Conservation (phyloP, 2,329 filamentous ascomycete species). For the Blastomyces parvus region DNA sequence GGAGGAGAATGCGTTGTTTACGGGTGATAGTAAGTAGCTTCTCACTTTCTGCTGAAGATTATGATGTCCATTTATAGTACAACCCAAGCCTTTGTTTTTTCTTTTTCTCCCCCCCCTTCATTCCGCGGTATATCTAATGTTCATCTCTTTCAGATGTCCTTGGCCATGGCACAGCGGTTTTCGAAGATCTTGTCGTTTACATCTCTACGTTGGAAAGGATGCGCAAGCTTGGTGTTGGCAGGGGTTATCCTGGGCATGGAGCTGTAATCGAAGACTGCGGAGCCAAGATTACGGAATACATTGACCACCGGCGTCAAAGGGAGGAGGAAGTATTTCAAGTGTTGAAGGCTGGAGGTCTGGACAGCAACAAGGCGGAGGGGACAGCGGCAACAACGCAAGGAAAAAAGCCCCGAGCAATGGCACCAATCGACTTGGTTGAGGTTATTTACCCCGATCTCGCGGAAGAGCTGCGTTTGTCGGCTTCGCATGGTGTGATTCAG, state of each 20-base stretch:
- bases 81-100: not conserved
- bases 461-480: conserved; percentile 63
- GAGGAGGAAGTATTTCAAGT: conserved; percentile 68
- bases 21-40: conserved; percentile 57
- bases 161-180: conserved; percentile 77
- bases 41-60: not conserved
- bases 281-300: conserved; percentile 69
- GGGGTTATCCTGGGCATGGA: conserved; percentile 83
- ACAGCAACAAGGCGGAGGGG: conserved; percentile 17
- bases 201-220: conserved; percentile 60
- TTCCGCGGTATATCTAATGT: not conserved
- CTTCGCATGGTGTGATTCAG: conserved; percentile 64
- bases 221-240: conserved; percentile 49
- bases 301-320: conserved; percentile 66
- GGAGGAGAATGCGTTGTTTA: conserved; percentile 76
- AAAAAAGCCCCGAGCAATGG: conserved; percentile 44
- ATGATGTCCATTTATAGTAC: not conserved
- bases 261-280: conserved; percentile 63
- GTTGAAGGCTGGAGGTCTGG: conserved; percentile 40
- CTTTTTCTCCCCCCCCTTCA: not conserved
- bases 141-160: conserved; percentile 49
- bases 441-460: conserved; percentile 75
- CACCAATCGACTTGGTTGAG: conserved; percentile 73
- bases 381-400: conserved; percentile 23
- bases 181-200: conserved; percentile 65